Evolutionary conservation across 1,284 basidiomycete genomes (phyloP).

Genomic region (Polyporus tsugae): DNA sequence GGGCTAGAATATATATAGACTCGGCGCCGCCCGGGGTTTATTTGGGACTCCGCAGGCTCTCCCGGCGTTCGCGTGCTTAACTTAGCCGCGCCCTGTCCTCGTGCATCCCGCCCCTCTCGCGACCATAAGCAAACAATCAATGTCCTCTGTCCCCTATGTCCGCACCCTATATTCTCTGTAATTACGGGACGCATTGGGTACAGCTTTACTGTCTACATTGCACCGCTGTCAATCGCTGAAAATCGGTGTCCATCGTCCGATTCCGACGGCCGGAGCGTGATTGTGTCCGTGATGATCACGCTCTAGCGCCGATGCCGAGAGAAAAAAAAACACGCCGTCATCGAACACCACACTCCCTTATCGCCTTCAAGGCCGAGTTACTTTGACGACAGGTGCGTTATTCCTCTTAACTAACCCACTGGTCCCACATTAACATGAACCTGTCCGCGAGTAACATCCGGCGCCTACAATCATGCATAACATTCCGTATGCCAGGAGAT

Average conservation of each 20-base stretch:
- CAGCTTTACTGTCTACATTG: neutral
- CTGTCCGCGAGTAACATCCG: neutral
- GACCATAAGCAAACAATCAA: neutral
- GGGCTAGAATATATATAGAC: slow-evolving; percentile 31
- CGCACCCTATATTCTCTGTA: neutral
- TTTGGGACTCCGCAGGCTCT: slow-evolving; percentile 33
- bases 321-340: neutral
- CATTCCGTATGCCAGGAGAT: slow-evolving; percentile 3
- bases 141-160: neutral
- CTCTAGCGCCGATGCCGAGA: slow-evolving; percentile 6
- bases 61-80: slow-evolving; percentile 6
- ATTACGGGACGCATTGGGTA: neutral
- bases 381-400: neutral
- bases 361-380: no score
- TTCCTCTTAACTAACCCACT: neutral
- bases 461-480: neutral
- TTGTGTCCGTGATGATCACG: slow-evolving; percentile 5
- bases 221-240: neutral
- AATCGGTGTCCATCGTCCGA: neutral
- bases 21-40: slow-evolving; percentile 35
- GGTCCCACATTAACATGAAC: neutral
- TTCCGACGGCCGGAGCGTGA: neutral
- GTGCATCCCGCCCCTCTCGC: no score
- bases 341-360: neutral
- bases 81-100: slow-evolving; percentile 8